Evolutionary conservation across 306 rosid genomes (phyloP).

Genomic region (Geum urbanum): DNA sequence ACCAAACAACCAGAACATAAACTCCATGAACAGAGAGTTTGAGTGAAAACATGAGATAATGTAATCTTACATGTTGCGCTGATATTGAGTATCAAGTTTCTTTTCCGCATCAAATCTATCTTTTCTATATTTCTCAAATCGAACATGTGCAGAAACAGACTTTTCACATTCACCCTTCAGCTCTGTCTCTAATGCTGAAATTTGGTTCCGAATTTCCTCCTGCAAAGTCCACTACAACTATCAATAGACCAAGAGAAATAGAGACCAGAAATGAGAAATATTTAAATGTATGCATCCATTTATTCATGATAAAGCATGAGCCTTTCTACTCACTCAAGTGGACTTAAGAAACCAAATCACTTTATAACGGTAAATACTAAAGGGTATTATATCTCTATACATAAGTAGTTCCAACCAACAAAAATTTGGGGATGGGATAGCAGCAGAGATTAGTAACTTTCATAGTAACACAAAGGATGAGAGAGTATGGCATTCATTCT

Average conservation of each 20-base stretch:
- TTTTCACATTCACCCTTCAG: constrained; percentile 49
- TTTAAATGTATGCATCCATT: not conserved
- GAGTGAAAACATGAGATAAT: constrained; percentile 9
- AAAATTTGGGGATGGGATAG: not conserved
- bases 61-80: constrained; percentile 67
- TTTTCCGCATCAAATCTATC: constrained; percentile 70
- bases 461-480: not conserved
- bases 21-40: not conserved
- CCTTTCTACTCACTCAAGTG: not conserved
- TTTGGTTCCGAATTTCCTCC: constrained; percentile 74
- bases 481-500: not conserved
- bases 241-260: not conserved
- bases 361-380: not conserved
- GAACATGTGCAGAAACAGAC: constrained; percentile 48
- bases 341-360: not conserved
- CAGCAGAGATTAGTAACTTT: not conserved
- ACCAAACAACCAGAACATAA: not conserved
- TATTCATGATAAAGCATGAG: not conserved
- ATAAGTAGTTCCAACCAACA: not conserved
- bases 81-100: constrained; percentile 75
- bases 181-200: constrained; percentile 56
- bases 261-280: constrained; percentile 1
- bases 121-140: constrained; percentile 66
- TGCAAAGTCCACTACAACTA: constrained; percentile 24
- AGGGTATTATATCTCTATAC: not conserved